Evolutionary conservation across 148 eudicot species (phyloP).

Genomic region (Rhododendron simsii): DNA sequence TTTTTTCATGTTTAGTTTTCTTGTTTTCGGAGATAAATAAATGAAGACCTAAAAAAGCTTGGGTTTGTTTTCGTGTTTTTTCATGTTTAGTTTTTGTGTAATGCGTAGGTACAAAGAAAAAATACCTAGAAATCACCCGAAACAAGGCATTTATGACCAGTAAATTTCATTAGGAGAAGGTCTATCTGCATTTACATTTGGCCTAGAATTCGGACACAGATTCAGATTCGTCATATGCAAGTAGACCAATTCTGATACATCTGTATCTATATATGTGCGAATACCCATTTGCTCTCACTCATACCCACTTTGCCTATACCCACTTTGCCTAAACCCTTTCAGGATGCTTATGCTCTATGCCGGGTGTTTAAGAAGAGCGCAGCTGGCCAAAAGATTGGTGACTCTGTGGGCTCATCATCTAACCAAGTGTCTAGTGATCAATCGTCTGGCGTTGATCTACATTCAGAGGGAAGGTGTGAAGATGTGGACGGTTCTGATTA

Average conservation of each 20-base stretch:
- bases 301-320: not conserved
- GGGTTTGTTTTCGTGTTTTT: too few relatives aligned
- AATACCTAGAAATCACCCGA: too few relatives aligned
- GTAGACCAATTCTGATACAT: too few relatives aligned
- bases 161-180: too few relatives aligned
- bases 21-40: not conserved
- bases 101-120: too few relatives aligned
- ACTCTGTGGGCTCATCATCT: conserved; percentile 24
- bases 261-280: too few relatives aligned
- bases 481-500: conserved; percentile 41
- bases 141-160: too few relatives aligned
- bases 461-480: conserved; percentile 50
- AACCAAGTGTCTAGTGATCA: conserved; percentile 42
- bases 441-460: conserved; percentile 45
- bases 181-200: too few relatives aligned
- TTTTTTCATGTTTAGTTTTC: not conserved
- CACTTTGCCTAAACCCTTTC: not conserved
- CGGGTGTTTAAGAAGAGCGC: conserved; percentile 76
- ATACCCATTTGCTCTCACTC: too few relatives aligned
- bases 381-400: conserved; percentile 33
- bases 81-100: too few relatives aligned
- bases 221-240: too few relatives aligned
- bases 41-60: not conserved
- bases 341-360: conserved; percentile 88
- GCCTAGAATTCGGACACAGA: too few relatives aligned